Percentiles rank a stretch among this genome's conserved stretches.
Evolutionary conservation across 345 rosid species (phyloP).

Genomic region (Atalantia buxifolia): DNA sequence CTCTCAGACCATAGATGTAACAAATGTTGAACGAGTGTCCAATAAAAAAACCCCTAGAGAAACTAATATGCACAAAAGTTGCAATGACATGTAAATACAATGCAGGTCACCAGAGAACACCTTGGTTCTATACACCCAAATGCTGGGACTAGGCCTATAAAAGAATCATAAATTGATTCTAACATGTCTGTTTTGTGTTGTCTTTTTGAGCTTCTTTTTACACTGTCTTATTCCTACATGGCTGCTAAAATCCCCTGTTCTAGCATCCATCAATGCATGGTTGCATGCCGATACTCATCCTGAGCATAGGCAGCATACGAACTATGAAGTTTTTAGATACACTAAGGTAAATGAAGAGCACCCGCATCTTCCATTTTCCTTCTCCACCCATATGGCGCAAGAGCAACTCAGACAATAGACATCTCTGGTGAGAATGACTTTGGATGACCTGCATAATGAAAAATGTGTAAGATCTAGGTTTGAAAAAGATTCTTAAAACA

Average conservation of each 20-base stretch:
- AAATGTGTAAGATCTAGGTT: neutral
- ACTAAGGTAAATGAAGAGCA: slow-evolving; percentile 39
- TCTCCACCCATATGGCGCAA: slow-evolving; percentile 43
- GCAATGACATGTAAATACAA: slow-evolving; percentile 24
- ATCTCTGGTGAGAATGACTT: slow-evolving; percentile 68
- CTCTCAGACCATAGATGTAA: slow-evolving; percentile 18
- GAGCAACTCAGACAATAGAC: slow-evolving; percentile 52
- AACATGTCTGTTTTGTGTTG: slow-evolving; percentile 7
- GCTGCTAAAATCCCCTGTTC: slow-evolving; percentile 41
- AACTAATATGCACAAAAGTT: slow-evolving; percentile 39
- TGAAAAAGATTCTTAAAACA: neutral
- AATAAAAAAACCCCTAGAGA: slow-evolving; percentile 7
- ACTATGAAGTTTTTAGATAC: slow-evolving; percentile 25
- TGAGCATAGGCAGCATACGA: slow-evolving; percentile 30
- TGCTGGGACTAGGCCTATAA: slow-evolving; percentile 34
- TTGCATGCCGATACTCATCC: slow-evolving; percentile 30
- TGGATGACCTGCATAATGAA: slow-evolving; percentile 58
- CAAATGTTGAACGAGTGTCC: neutral
- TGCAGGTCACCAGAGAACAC: slow-evolving; percentile 38
- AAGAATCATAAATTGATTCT: slow-evolving; percentile 91
- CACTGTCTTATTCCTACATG: slow-evolving; percentile 36
- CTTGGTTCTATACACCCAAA: slow-evolving; percentile 46
- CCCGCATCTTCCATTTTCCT: slow-evolving; percentile 44
- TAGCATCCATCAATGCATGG: slow-evolving; percentile 42
- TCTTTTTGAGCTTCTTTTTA: slow-evolving; percentile 17